These are phyloP conservation scores for Arabis hirsuta DNA, from an alignment of 345 rosid species.

Conservation along the genomic window DNA sequence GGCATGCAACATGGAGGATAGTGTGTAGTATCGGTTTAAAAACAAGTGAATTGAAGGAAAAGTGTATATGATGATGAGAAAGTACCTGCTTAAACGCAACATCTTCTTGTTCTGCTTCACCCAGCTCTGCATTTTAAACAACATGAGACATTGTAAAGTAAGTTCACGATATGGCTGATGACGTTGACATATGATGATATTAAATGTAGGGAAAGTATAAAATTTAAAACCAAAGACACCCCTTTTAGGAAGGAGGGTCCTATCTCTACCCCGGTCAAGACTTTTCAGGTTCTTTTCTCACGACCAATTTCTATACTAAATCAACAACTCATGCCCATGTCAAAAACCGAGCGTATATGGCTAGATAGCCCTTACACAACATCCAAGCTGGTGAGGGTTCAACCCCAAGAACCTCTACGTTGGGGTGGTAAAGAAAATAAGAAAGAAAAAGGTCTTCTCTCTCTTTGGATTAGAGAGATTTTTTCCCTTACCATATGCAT, in stretches of 20 bases:
- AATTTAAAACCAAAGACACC: background rate
- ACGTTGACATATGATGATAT: background rate
- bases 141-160: background rate
- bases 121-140: constrained; percentile 61
- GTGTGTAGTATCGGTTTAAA: background rate
- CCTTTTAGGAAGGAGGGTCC: background rate
- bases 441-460: background rate
- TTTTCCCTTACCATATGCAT: constrained; percentile 76
- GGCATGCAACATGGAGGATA: constrained; percentile 14
- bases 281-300: constrained; percentile 9
- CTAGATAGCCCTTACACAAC: background rate
- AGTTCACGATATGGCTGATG: constrained; percentile 8
- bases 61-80: constrained; percentile 16
- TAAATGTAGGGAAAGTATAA: background rate
- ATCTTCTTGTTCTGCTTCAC: constrained; percentile 87
- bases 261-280: constrained; percentile 11
- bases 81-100: constrained; percentile 87
- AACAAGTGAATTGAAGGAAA: background rate
- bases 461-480: background rate
- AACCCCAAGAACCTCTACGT: constrained; percentile 17
- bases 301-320: constrained; percentile 22
- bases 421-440: background rate
- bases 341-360: constrained; percentile 1
- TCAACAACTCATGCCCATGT: constrained; percentile 12
- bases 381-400: constrained; percentile 4